Base-by-base conservation (phyloP, 345 rosid species). In the Streptanthus diversifolius region DNA sequence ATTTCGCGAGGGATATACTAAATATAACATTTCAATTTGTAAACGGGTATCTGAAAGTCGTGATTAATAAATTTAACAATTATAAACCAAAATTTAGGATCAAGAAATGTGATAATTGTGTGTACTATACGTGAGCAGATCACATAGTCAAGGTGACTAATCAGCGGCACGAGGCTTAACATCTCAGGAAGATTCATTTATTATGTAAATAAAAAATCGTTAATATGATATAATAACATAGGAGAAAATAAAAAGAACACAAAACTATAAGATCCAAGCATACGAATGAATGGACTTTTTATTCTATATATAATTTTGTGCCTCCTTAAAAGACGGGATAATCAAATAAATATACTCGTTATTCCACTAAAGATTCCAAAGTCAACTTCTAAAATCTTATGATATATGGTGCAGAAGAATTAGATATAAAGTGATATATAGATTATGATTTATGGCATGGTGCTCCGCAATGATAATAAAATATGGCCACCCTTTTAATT, bases 301-400 rank as follows among this genome's bases (percentile, higher is more conserved):
- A 49, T 35, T 25, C 30, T 62, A 53, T 75, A 61, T 75, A 61
- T 75, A 75, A 68, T 75, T 75, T 68, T 68, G 74, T 75, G 74
- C 74, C 63, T 68, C 65, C 63, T 61, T 53, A 62, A 75, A 68
- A 52, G 74, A 61, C 58, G 74, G 44, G 63, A 51, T 6, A 37
- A 66, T 18, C 51, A 17, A 61, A 66, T 27, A 37, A 66, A 37
- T 27, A 19, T 66, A 74, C 51, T 73, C 36, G 66, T 57, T 53
- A 63, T 75, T 61, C 74, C 79, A 75, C 79, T 75, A 45, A 69
- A 54, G 43, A 55, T 54, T 3, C 36, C 25, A 9, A 76, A 76
- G 80, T 76, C 80, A 76, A 76, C 80, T 76, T 76, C 76, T 12
- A 62, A 44, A 51, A 66, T 76, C 66, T 21, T 63, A 44, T 62